Base-by-base conservation (phyloP, 768 basidiomycete genomes). In the Podaxis carcinomalis region DNA sequence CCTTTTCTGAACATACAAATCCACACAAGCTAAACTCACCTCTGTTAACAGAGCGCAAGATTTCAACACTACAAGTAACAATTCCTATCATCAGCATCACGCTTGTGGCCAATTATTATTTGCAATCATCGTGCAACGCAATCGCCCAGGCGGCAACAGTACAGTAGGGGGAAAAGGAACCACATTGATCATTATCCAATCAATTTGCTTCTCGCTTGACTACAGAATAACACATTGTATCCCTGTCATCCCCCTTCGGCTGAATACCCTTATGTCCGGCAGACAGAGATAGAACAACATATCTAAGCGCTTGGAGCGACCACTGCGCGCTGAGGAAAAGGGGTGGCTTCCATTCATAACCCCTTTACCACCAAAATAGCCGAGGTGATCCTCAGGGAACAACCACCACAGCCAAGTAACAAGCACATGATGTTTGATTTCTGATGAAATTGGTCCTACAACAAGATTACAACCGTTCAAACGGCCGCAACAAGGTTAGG, bases 181-280 rank as follows among this genome's bases (percentile, higher is more conserved):
- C n/a, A 36, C 13, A 40, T 11, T 49, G 19, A 25, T 23, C 28
- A 51, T 51, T 28, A 14, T 23, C 13, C 25, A 32, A 51, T 51
- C 52, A 54, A 54, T 40, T 54, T 23, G 52, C 40, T 54, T 54
- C 11, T 54, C 52, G 36, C 52, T 35, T 54, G 47, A 49, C 47
- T 49, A 27, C 47, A 49, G 21, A 49, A 11, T 27, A 49, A 14
- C 47, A 23, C 13, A 19, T 19, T 14, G 21, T 6, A 27, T 23
- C 47, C 21, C 21, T 23, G 19, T 9, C 23, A 7, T 19, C 9
- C 6, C 7, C 47, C 9, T 21, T 23, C 25, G 21, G 47, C 21
- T 23, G 21, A 49, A 10, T 2, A 49, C 2, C 10, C 9, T 13
- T 49, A 49, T 49, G 42, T 49, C 47, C 47, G 47, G 21, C 47